Conservation (phyloP, 108 stramenopile species). For the Fragilaria radians region DNA sequence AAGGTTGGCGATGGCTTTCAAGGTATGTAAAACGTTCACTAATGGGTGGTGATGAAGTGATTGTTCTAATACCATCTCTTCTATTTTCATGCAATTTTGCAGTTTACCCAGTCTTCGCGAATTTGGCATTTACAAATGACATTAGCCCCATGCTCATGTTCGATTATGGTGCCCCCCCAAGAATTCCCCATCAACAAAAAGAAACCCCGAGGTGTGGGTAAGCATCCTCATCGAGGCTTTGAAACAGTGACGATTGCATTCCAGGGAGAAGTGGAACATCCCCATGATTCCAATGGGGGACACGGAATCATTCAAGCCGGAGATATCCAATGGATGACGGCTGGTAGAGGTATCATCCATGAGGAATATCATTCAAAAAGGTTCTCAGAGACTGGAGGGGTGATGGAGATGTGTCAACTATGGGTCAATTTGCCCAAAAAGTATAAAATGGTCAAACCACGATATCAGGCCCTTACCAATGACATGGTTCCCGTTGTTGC, state of each 20-base stretch:
- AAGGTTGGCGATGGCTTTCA: constrained; percentile 84
- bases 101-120: constrained; percentile 73
- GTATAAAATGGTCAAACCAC: constrained; percentile 83
- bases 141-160: constrained; percentile 80
- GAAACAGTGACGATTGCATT: constrained; percentile 91
- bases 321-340: constrained; percentile 96
- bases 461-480: constrained; percentile 66
- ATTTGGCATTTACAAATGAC: constrained; percentile 71
- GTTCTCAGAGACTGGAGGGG: constrained; percentile 56
- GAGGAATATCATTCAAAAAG: constrained; percentile 73
- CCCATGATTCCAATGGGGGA: constrained; percentile 76
- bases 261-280: constrained; percentile 87
- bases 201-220: constrained; percentile 61
- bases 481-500: constrained; percentile 53
- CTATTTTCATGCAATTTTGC: neutral
- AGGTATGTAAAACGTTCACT: neutral
- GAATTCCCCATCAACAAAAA: constrained; percentile 29
- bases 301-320: constrained; percentile 59
- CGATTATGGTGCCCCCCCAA: constrained; percentile 73
- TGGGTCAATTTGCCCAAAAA: constrained; percentile 85
- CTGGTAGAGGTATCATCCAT: constrained; percentile 87
- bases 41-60: neutral
- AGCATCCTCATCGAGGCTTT: constrained; percentile 84
- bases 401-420: constrained; percentile 78
- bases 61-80: neutral